Base-by-base conservation (phyloP, 2,329 filamentous ascomycete species). In the Fusarium temperatum region DNA sequence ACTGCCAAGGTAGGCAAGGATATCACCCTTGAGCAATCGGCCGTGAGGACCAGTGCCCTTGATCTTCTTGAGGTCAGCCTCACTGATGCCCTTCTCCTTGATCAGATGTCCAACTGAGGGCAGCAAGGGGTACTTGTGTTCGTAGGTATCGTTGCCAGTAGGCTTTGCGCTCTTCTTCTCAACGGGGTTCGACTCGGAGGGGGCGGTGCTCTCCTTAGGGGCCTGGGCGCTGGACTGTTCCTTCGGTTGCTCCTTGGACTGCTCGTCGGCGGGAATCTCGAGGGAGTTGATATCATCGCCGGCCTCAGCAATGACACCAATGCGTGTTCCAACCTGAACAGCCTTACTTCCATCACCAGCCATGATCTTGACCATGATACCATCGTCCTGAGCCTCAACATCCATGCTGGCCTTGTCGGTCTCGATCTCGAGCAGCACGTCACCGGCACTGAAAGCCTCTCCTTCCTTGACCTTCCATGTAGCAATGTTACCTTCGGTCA, bases 341-440 rank as follows among this genome's bases (percentile, higher is more conserved):
- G 86, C 87, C 85, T 97, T 96, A 82, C 88, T 88, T 61, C 94
- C 94, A 80, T 95, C 92, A 48, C 85, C 85, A 80, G 91, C 86
- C 80, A 91, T 89, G 77, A 97, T 96, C 87, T 96, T 97, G 80
- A 95, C 91, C 82, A 97, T 85, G 76, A 96, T 87, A 47, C 95
- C 94, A 80, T 97, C 94, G 50, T 97, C 94, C 84, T 96, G 94
- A 45, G 94, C 94, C 86, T 97, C 95, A 32, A 97, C 94, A 78
- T 97, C 95, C 94, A 97, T 97, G 64, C 94, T 94, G 63, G 94
- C 94, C 87, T 97, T 97, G 84, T 97, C 94, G 67, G 94, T 97
- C 85, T 97, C 94, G 81, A 97, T 96, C 84, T 97, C 94, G 68
- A 97, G 90, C 58, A 97, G 88, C 38, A 97, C 94, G 82, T 97